Evolutionary conservation across 176 grass and related monocot species (phyloP).

Genomic region (Oryza punctata): DNA sequence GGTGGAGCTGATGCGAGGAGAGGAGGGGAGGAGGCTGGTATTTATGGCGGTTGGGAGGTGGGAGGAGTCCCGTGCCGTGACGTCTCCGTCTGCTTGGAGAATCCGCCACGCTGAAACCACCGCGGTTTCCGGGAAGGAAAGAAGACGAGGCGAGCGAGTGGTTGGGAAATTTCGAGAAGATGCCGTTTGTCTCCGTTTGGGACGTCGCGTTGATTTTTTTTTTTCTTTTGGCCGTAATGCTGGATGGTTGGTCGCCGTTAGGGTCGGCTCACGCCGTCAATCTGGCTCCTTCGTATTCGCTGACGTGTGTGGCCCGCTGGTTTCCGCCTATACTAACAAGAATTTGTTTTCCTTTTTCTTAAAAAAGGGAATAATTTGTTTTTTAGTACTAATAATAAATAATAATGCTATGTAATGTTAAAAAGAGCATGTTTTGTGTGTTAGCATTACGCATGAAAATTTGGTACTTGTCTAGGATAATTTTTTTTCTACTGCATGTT

Average conservation of each 20-base stretch:
- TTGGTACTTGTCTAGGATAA: background rate
- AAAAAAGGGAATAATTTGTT: background rate
- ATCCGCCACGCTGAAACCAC: background rate
- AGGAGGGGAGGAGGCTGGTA: background rate
- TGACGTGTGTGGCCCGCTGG: background rate
- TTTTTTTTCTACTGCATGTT: no score
- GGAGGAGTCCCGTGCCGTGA: constrained; percentile 37
- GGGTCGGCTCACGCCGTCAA: background rate
- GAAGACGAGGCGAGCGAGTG: background rate
- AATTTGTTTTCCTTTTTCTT: background rate
- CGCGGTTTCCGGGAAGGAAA: constrained; percentile 9
- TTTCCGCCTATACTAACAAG: background rate
- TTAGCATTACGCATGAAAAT: background rate
- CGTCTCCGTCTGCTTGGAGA: constrained; percentile 10
- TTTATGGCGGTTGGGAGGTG: constrained; percentile 1
- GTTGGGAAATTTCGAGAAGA: background rate
- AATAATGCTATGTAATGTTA: no score
- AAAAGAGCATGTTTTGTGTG: no score
- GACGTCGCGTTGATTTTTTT: background rate
- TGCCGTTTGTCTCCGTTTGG: background rate
- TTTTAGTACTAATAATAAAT: background rate
- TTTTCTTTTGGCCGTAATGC: background rate
- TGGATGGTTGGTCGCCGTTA: background rate
- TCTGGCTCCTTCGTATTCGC: background rate
- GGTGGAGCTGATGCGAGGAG: background rate